These are phyloP conservation scores for Pisolithus tinctorius DNA, from an alignment of 768 basidiomycete genomes.

Conservation along the genomic window DNA sequence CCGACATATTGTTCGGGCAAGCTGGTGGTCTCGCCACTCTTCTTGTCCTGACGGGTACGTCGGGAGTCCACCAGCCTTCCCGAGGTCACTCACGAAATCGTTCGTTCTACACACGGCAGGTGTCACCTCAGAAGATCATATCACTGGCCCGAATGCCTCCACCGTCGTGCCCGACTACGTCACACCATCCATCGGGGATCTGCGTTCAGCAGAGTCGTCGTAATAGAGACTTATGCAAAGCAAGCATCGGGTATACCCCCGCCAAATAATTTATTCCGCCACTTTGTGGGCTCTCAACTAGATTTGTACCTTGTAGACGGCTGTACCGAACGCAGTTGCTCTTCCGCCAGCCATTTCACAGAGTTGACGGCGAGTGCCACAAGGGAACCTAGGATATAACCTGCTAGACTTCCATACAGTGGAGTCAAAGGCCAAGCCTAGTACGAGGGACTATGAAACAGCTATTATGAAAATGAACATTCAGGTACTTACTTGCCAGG, in stretches of 20 bases:
- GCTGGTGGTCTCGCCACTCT: constrained; percentile 80
- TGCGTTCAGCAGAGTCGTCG: constrained; percentile 36
- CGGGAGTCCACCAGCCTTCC: background rate
- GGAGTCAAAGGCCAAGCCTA: constrained; percentile 83
- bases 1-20: constrained; percentile 92
- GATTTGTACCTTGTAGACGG: constrained; percentile 16
- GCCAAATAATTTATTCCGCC: background rate
- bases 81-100: background rate
- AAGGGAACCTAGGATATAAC: constrained; percentile 58
- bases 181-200: constrained; percentile 74
- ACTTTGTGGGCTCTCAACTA: constrained; percentile 7
- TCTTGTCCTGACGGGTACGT: constrained; percentile 84
- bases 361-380: constrained; percentile 43
- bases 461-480: background rate
- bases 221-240: constrained; percentile 5
- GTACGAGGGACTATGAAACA: constrained; percentile 1
- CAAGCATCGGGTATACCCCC: background rate
- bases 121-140: constrained; percentile 67
- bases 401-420: constrained; percentile 62
- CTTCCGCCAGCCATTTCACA: constrained; percentile 31
- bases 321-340: constrained; percentile 23
- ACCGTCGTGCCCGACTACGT: constrained; percentile 76
- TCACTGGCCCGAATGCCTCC: constrained; percentile 65
- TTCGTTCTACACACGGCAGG: constrained; percentile 38
- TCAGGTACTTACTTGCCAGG: constrained; percentile 76